Base-by-base conservation (phyloP, 306 rosid genomes). In the Gastrolobium bilobum region DNA sequence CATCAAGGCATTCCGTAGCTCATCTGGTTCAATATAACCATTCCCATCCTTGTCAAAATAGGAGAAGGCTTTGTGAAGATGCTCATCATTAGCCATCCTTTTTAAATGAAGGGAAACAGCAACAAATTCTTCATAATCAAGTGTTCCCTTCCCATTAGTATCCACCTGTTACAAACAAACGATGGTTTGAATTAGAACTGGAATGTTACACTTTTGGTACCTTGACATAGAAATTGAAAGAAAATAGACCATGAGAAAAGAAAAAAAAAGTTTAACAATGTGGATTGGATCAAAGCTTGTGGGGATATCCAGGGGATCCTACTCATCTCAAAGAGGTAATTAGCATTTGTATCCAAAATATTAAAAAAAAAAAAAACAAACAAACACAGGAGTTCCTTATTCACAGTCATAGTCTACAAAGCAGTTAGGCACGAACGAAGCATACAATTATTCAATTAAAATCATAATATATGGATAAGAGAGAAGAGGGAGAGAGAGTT, bases 71-170 rank as follows among this genome's bases (percentile, higher is more conserved):
- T 90, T 95, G 71, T 68, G 97, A 70, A 95, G 92, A 88, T 95
- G 99, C 79, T 95, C 99, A 47, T 95, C 99, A 33, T 91, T 95
- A 64, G 97, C 99, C 91, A 95, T 90, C 86, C 94, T 86, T 79
- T 86, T 94, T 76, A 95, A 86, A 82, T 95, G 98, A 76, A 95
- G 98, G 68, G 88, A 89, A 69, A 95, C 78, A 8, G 99, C 99
- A 74, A 91, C 88, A 86, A 95, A 95, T 84, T 93, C 99, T 57
- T 96, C 99, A 0, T 82, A 93, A 83, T 95, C 98, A 75, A 95
- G 86, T 20, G 97, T 89, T 74, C 99, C 99, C 90, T 91, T 95
- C 58, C 99, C 99, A 70, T 91, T 89, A 68, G 77, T 81, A 73
- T 89, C 93, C 66, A 93, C 96, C 99, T 95, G 90, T 78, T 70